Conservation (phyloP, 148 eudicot species). For the Vaccinium vitisidaea region DNA sequence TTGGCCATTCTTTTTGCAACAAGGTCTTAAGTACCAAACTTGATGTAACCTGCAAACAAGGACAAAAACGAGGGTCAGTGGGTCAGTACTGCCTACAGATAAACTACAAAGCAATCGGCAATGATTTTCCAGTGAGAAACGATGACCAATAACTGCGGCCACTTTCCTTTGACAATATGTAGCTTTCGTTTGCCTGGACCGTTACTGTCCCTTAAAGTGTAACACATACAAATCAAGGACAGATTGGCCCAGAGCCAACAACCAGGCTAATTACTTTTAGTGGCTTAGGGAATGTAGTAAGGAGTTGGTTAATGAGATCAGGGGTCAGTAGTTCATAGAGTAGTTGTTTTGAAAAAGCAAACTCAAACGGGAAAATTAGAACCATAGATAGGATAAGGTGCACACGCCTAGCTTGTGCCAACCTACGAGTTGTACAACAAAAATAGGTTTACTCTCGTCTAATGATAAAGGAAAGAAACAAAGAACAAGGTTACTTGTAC, state of each 20-base stretch:
- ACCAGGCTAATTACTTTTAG: background rate
- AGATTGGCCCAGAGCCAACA: background rate
- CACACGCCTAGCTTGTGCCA: background rate
- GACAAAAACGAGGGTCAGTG: no score
- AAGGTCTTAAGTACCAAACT: constrained; percentile 15
- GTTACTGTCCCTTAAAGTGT: background rate
- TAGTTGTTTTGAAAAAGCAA: background rate
- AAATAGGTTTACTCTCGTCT: background rate
- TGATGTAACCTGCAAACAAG: constrained; percentile 9
- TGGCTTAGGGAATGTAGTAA: background rate
- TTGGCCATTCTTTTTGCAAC: constrained; percentile 47
- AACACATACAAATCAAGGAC: background rate
- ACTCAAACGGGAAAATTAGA: background rate
- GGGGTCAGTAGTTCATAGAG: background rate
- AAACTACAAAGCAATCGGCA: background rate
- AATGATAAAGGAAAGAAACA: background rate
- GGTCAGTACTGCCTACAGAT: background rate
- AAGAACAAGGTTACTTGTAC: background rate
- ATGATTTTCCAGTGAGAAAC: background rate
- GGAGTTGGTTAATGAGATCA: background rate
- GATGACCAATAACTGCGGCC: background rate
- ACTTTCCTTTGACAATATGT: background rate
- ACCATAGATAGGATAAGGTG: background rate
- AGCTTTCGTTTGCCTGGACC: background rate
- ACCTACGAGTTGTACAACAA: background rate